Conservation (phyloP, 768 basidiomycete genomes). For the Rhodotorula sphaerocarpa region DNA sequence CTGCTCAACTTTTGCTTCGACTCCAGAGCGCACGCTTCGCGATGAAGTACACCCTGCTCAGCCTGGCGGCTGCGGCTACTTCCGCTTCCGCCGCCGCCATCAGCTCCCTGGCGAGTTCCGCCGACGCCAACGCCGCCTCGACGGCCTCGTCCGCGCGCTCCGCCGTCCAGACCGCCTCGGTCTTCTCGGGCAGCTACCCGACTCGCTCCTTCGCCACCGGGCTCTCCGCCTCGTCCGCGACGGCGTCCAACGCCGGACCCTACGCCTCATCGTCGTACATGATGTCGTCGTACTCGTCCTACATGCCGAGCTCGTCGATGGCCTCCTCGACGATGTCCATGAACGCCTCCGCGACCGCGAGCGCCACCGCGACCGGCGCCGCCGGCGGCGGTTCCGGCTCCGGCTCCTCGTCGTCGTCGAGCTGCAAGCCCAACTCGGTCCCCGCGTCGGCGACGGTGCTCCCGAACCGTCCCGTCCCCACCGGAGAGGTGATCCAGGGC, state of each 20-base stretch:
- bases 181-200: too few species aligned
- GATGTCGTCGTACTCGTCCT: too few species aligned
- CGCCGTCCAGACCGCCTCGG: neutral
- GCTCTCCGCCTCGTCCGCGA: slow-evolving; percentile 1
- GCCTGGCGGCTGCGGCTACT: neutral
- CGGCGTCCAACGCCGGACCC: neutral
- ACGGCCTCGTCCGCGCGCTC: neutral
- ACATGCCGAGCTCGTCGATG: too few species aligned
- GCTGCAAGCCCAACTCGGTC: too few species aligned
- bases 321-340: too few species aligned
- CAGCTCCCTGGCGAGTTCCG: neutral
- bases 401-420: neutral
- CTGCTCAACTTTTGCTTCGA: too few species aligned
- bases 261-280: too few species aligned
- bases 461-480: slow-evolving; percentile 6
- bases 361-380: neutral
- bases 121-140: neutral
- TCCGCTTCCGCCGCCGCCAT: slow-evolving; percentile 2
- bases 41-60: neutral
- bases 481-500: slow-evolving; percentile 29
- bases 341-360: too few species aligned
- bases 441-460: neutral
- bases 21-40: neutral
- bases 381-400: neutral
- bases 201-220: too few species aligned